Percentiles rank a stretch among this genome's conserved stretches.
These are phyloP conservation scores for Seiridium cupressi DNA, from an alignment of 2,329 filamentous ascomycete genomes.

Conservation along the genomic window DNA sequence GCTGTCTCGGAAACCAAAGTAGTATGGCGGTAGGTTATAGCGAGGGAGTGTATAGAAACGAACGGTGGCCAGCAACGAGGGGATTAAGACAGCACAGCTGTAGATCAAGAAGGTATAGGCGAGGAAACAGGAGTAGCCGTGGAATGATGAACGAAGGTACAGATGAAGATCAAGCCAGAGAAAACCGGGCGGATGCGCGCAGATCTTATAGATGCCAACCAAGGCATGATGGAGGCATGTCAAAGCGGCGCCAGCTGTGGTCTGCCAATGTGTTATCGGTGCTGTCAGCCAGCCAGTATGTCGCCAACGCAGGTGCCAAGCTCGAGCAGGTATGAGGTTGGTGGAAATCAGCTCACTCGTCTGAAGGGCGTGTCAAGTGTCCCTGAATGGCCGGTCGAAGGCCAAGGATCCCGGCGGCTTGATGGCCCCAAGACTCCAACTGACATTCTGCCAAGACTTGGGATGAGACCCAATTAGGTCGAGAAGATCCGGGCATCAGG, in stretches of 20 bases:
- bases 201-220: constrained; percentile 6
- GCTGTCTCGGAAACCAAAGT: neutral
- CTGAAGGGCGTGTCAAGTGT: constrained; percentile 1
- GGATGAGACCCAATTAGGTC: neutral
- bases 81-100: constrained; percentile 12
- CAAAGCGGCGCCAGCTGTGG: neutral
- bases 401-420: neutral
- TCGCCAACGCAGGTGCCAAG: neutral
- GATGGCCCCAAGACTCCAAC: neutral
- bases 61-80: constrained; percentile 8
- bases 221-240: neutral
- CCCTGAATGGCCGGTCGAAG: neutral
- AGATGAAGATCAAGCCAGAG: constrained; percentile 3
- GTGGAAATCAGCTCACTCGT: constrained; percentile 2
- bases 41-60: constrained; percentile 2
- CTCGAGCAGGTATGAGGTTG: neutral
- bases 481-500: neutral
- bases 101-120: neutral
- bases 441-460: neutral
- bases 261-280: neutral
- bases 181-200: neutral
- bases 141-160: constrained; percentile 3
- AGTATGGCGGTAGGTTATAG: neutral
- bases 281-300: neutral
- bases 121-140: constrained; percentile 1